Percentiles rank a stretch among this genome's conserved stretches.
Evolutionary conservation across 2,329 filamentous ascomycete species (phyloP).

Genomic region (Pezicula neosporulosa): DNA sequence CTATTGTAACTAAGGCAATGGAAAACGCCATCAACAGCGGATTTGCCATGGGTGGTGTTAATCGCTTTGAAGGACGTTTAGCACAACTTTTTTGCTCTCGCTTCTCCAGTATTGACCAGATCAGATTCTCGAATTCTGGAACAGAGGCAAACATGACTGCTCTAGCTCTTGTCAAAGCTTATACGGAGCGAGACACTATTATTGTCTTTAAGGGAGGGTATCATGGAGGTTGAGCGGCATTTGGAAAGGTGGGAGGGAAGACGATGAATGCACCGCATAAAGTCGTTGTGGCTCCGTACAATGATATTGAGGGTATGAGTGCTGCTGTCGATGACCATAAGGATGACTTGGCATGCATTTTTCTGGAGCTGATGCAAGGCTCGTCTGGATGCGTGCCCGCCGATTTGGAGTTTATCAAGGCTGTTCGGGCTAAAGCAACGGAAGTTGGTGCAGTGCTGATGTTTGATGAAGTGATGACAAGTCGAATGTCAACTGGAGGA

Average conservation of each 20-base stretch:
- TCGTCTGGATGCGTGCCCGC: conserved; percentile 54
- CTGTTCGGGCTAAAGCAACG: conserved; percentile 7
- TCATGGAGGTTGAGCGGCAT: conserved; percentile 31
- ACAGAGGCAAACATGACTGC: conserved; percentile 64
- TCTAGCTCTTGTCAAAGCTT: conserved; percentile 32
- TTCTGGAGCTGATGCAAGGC: conserved; percentile 66
- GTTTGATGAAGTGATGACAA: conserved; percentile 72
- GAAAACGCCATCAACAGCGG: conserved; percentile 35
- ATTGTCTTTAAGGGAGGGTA: conserved; percentile 16
- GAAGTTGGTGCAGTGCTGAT: conserved; percentile 53
- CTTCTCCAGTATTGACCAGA: conserved; percentile 47
- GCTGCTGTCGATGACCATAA: conserved; percentile 34
- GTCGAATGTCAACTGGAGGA: conserved; percentile 49
- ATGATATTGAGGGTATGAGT: conserved; percentile 47
- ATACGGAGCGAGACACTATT: conserved; percentile 11
- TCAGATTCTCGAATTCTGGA: conserved; percentile 62
- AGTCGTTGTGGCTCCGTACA: conserved; percentile 53
- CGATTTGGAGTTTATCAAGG: conserved; percentile 14
- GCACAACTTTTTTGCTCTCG: conserved; percentile 46
- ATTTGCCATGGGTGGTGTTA: conserved; percentile 53
- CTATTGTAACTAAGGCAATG: conserved; percentile 47
- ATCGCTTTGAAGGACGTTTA: conserved; percentile 44
- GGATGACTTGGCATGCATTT: conserved; percentile 44
- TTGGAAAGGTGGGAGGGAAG: conserved; percentile 22
- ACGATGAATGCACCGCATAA: conserved; percentile 17